These are phyloP conservation scores for Suhomyces bolitotheri DNA, from an alignment of 1,139 yeast species.

Conservation along the genomic window DNA sequence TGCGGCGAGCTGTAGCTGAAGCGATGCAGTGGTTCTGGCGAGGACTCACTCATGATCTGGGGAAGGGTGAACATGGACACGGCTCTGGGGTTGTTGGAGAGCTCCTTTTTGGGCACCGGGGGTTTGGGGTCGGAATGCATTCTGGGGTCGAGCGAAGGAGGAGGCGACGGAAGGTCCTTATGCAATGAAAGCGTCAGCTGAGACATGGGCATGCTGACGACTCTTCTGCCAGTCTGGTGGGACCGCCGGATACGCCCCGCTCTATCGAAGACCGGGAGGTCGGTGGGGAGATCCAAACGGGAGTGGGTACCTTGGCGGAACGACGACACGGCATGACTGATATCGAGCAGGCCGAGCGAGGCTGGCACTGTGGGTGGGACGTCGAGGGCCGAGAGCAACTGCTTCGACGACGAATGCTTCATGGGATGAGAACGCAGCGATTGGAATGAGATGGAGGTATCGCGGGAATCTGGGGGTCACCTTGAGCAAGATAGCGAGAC, in stretches of 20 bases:
- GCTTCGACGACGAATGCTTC: slow-evolving; percentile 21
- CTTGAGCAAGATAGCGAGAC: no score
- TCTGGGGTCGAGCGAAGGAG: not conserved
- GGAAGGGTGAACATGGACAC: slow-evolving; percentile 16
- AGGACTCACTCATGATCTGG: slow-evolving; percentile 1
- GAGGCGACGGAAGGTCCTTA: slow-evolving; percentile 1
- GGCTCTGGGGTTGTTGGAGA: slow-evolving; percentile 10
- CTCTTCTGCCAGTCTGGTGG: slow-evolving; percentile 21
- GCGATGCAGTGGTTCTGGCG: not conserved
- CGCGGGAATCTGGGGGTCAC: no score
- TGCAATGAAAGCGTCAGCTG: not conserved
- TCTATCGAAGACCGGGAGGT: slow-evolving; percentile 29
- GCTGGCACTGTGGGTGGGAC: slow-evolving; percentile 28
- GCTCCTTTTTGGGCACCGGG: slow-evolving; percentile 3
- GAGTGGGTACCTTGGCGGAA: slow-evolving; percentile 30
- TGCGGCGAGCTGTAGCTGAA: not conserved
- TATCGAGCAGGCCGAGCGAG: slow-evolving; percentile 15
- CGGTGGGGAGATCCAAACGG: slow-evolving; percentile 33
- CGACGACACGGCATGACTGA: slow-evolving; percentile 31
- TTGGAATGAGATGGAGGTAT: no score
- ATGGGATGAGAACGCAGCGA: no score
- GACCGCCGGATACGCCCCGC: slow-evolving; percentile 25
- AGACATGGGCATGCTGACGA: slow-evolving; percentile 26
- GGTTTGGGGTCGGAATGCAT: not conserved
- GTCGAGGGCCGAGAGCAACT: slow-evolving; percentile 28